Evolutionary conservation across 1,139 yeast species (phyloP).

Genomic region (Scheffersomyces titani): DNA sequence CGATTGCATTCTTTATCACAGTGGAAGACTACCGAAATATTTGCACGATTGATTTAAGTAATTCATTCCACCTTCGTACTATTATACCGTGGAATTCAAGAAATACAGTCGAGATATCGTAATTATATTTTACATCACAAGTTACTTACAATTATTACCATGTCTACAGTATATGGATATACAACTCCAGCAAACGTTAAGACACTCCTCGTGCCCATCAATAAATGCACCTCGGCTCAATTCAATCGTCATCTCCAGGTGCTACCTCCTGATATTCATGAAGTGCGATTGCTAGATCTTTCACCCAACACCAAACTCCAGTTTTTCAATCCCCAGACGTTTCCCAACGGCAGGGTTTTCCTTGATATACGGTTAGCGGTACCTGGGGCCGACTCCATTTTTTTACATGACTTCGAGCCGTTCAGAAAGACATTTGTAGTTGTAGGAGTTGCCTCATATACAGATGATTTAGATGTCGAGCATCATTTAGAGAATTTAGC

Average conservation of each 20-base stretch:
- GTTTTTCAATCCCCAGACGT: constrained; percentile 79
- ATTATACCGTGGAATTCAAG: neutral
- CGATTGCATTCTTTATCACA: neutral
- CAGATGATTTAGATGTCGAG: constrained; percentile 26
- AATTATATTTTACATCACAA: too few species aligned
- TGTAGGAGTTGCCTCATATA: constrained; percentile 60
- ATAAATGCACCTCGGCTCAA: constrained; percentile 47
- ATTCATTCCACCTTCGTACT: neutral
- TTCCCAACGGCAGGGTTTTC: constrained; percentile 72
- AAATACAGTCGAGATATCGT: too few species aligned
- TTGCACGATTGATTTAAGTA: neutral
- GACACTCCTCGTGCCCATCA: constrained; percentile 71
- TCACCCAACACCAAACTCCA: constrained; percentile 59
- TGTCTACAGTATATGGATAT: constrained; percentile 21
- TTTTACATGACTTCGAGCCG: constrained; percentile 87
- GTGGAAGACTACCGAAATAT: neutral
- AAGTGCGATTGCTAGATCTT: constrained; percentile 74
- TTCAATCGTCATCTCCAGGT: constrained; percentile 50
- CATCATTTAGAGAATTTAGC: constrained; percentile 28
- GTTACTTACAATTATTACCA: too few species aligned
- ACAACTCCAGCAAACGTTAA: constrained; percentile 65
- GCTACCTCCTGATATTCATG: constrained; percentile 50
- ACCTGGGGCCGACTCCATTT: constrained; percentile 58
- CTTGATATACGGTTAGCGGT: constrained; percentile 54
- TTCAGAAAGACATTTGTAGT: constrained; percentile 73